Base-by-base conservation (phyloP, 495 filamentous ascomycete species). In the Penicillium atrosanguineum region DNA sequence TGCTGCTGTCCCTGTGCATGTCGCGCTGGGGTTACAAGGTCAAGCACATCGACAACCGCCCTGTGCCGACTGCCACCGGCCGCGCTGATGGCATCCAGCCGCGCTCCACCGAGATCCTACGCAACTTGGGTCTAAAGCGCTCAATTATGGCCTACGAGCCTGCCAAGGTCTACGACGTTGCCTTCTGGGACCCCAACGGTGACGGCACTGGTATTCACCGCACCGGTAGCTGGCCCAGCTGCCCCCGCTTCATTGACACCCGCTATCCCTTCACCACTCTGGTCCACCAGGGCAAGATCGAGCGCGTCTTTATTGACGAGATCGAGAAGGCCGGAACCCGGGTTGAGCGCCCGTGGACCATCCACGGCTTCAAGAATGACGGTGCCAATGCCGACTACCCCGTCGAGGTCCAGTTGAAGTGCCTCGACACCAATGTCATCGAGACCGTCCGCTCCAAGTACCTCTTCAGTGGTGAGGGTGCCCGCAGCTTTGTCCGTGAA, bases 1-100 rank as follows among this genome's bases (percentile, higher is more conserved):
- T 95, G 48, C 81, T 92, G 62, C 80, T 96, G 14, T 91, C 88
- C n/a, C 87, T 90, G 16, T 91, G 87, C 69, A 85, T 87, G 56
- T 82, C 80, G 42, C 72, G 84, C 63, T 86, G 81, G 81, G 83
- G 83, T 16, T 86, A 86, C 73, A 83, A 80, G 57, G 83, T 86
- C 57, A 87, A 83, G 70, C 78, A 84, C 59, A 81, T 87, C 57
- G 83, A 87, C 66, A 86, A 86, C 62, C 77, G 84, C 19, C 75
- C 81, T 0, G 77, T 81, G 44, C 83, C 82, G 18, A 87, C 84
- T 20, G 68, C 78, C 16, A 87, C 84, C 50, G 84, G 84, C 70
- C 72, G 89, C 72, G 80, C 90, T 77, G 79, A 96, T 82, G 90
- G 87, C 69, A 85, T 87, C 52, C 83, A 86, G 68, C 72, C 84